These are phyloP conservation scores for Vanrija humicola DNA, from an alignment of 1,284 basidiomycete species.

Conservation along the genomic window DNA sequence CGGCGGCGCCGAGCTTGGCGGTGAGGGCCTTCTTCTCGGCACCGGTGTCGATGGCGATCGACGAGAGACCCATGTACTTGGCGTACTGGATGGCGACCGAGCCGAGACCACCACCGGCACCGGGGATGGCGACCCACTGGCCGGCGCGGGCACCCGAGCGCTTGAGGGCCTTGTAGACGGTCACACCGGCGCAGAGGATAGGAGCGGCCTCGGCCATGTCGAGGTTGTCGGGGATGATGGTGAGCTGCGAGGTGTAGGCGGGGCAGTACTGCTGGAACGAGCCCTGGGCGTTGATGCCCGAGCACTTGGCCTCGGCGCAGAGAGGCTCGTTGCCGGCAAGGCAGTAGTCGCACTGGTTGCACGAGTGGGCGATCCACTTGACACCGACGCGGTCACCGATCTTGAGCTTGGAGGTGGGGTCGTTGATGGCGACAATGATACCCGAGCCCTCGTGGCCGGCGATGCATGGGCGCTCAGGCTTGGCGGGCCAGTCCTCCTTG, in stretches of 20 bases:
- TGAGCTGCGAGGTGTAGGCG: slow-evolving; percentile 63
- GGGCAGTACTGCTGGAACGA: slow-evolving; percentile 33
- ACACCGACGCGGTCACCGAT: slow-evolving; percentile 61
- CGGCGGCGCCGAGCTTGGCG: slow-evolving; percentile 66
- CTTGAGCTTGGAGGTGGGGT: slow-evolving; percentile 56
- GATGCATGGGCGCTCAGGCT: slow-evolving; percentile 65
- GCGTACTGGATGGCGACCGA: slow-evolving; percentile 69
- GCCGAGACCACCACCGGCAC: slow-evolving; percentile 51
- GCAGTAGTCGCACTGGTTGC: slow-evolving; percentile 70
- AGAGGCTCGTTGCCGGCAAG: slow-evolving; percentile 61
- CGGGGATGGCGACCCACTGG: slow-evolving; percentile 70
- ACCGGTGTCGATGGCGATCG: slow-evolving; percentile 74
- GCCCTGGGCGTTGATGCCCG: slow-evolving; percentile 59
- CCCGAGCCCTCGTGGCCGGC: slow-evolving; percentile 59
- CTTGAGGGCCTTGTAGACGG: slow-evolving; percentile 73
- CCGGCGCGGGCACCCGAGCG: slow-evolving; percentile 66
- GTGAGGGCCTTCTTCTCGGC: slow-evolving; percentile 69
- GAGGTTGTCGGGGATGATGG: slow-evolving; percentile 66
- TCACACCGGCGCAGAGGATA: slow-evolving; percentile 67
- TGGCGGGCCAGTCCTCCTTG: slow-evolving; percentile 66
- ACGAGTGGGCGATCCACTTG: slow-evolving; percentile 73
- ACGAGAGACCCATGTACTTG: slow-evolving; percentile 66
- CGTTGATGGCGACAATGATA: slow-evolving; percentile 70
- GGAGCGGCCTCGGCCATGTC: slow-evolving; percentile 69
- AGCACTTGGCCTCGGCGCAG: slow-evolving; percentile 60